Base-by-base conservation (phyloP, 441 rosid species). In the Rhodomyrtus psidioides region DNA sequence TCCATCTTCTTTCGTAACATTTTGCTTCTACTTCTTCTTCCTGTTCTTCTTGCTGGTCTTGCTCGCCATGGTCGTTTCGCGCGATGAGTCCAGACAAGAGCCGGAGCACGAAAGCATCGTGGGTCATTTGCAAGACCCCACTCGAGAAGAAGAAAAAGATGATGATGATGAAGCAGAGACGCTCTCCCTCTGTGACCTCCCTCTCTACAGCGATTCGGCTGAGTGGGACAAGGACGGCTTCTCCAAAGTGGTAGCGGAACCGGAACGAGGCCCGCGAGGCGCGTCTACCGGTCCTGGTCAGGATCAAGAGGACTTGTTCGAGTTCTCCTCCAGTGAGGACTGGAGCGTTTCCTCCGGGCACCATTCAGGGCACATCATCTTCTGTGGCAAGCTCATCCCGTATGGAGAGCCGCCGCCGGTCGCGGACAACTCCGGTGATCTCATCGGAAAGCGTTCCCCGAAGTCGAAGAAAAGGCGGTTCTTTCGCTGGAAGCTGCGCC, bases 111-210 rank as follows among this genome's bases (percentile, higher is more conserved):
- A 82, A n/a, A 14, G 59, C n/a, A 19, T 27, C 7, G 59, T 10
- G 83, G 55, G 55, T 27, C 55, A 6, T 27, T 30, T 26, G 51
- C 74, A 75, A 14, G 83, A 75, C 55, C 53, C 53, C 23, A 56
- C 58, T 46, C 57, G 27, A 3, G 85, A 86, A 7, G 82, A 44
- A 7, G 83, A 30, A 19, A 46, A n/a, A 3, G 60, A 86, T 2
- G 83, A 82, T 3, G 83, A 82, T 16, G 83, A 82, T 23, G 85
- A 83, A 9, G 56, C 44, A 4, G 88, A 86, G 39, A 86, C 88
- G 3, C 85, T 86, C 30, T 86, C 88, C 46, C 58, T 86, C 24
- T 86, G 88, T 34, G 88, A 86, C 79, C 88, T 86, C 53, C 88
- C 85, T 0, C 81, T 86, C 23, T 60, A 86, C 42, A 53, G 55